Base-by-base conservation (phyloP, 805 yeast genomes). In the Vanderwaltozyma tropicalis region DNA sequence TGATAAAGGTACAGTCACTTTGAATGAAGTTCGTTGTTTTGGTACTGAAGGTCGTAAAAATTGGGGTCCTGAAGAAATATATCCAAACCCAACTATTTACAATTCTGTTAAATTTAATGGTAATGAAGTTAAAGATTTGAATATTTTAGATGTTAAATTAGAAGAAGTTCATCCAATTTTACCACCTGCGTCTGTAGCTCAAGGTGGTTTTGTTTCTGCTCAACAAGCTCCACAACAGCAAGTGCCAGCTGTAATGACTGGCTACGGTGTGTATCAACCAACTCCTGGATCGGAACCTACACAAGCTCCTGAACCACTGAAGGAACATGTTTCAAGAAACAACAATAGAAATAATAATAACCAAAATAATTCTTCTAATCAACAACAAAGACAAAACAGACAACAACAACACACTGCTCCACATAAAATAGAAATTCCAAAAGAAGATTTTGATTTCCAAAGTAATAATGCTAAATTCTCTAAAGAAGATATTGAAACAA, bases 11-110 rank as follows among this genome's bases (percentile, higher is more conserved):
- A 86, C 96, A 2, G 92, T 89, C 35, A 79, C 96, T 5, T 70
- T 89, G 52, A 71, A 72, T 34, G 68, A 77, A 38, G 97, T 89
- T 34, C 71, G 85, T 43, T 77, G 86, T 36, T 79, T 79, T 47
- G 98, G 97, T 39, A 83, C 96, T 16, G 97, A 89, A 61, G 96
- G 95, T 22, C 74, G 97, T 52, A 68, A 80, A 47, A 63, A 66
- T 12, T 86, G 81, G 57, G 80, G 83, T 3, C 65, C 70, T 13
- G 68, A 72, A 45, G 94, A 85, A 58, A 77, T 86, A 29, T 71
- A 75, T 39, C 80, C 94, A 6, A 78, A 84, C 15, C 61, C 68
- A n/a, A 69, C 68, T 31, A 70, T 80, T 13, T 84, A 76, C 61
- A 88, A 83, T 20, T 74, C 72, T 40, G 85, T 92, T 36, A 83